phyloP scores from a whole-genome alignment of 2,329 filamentous ascomycete species.

The Domatiomyces globalis region DNA sequence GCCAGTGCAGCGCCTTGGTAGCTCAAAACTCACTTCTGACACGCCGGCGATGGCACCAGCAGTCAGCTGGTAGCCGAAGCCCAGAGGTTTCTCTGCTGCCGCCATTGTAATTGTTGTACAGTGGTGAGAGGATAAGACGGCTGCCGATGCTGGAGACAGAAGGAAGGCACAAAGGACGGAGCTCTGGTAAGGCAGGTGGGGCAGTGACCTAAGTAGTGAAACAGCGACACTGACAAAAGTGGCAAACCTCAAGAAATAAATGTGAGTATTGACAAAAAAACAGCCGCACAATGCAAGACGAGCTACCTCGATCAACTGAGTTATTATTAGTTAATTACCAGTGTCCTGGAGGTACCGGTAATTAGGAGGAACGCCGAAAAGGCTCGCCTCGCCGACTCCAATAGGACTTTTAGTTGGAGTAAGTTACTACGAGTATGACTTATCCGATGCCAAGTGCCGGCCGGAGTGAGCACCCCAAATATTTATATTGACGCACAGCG shows the following conservation, averaged over 20 bases:
- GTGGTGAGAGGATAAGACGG: background rate
- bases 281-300: too few relatives aligned
- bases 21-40: conserved; percentile 59
- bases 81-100: conserved; percentile 53
- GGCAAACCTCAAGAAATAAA: background rate
- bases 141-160: background rate
- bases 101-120: background rate
- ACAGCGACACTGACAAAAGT: background rate
- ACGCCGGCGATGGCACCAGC: conserved; percentile 95
- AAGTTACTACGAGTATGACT: too few relatives aligned
- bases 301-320: too few relatives aligned
- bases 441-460: too few relatives aligned
- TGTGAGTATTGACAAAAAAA: too few relatives aligned
- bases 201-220: background rate
- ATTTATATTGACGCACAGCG: too few relatives aligned
- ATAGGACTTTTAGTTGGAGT: too few relatives aligned
- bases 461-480: too few relatives aligned
- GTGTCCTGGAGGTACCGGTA: too few relatives aligned
- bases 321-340: too few relatives aligned
- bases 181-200: background rate
- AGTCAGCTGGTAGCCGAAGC: conserved; percentile 88
- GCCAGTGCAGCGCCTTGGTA: background rate
- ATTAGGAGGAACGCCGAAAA: too few relatives aligned
- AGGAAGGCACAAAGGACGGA: background rate
- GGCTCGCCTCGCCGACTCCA: too few relatives aligned